Conservation (phyloP, 208 protist genomes). For the Porcisia hertigi region DNA sequence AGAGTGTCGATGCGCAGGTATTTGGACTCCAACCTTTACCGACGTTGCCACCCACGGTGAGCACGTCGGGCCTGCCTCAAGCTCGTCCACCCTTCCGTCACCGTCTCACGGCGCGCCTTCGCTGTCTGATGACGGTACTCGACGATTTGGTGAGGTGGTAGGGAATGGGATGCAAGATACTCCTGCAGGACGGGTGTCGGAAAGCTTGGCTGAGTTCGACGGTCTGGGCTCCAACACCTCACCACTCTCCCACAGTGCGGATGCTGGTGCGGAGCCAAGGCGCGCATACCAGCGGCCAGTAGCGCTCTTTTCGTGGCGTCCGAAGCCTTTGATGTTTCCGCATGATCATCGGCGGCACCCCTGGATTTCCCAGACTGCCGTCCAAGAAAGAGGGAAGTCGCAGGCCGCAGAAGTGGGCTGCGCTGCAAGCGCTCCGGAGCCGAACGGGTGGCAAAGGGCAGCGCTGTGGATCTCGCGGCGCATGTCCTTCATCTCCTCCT, state of each 20-base stretch:
- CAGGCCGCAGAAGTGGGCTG: neutral
- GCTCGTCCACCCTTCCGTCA: constrained; percentile 3
- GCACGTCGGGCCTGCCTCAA: neutral
- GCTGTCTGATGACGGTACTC: neutral
- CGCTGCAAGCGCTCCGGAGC: neutral
- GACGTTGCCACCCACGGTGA: neutral
- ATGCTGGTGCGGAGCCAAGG: neutral
- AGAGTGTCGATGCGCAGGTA: neutral
- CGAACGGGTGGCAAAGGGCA: neutral
- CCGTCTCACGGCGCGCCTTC: constrained; percentile 1
- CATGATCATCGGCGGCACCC: neutral
- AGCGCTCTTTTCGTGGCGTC: constrained; percentile 1
- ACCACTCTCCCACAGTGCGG: neutral
- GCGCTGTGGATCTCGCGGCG: constrained; percentile 15
- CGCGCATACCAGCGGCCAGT: constrained; percentile 3
- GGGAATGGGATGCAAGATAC: neutral
- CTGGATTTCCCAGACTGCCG: neutral
- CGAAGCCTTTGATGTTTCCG: constrained; percentile 4
- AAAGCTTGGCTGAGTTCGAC: neutral
- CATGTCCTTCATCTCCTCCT: constrained; percentile 31
- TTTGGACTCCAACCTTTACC: neutral
- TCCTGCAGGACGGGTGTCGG: neutral
- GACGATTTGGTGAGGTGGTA: neutral
- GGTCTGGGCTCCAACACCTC: neutral
- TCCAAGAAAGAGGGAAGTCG: neutral